Evolutionary conservation across 2,329 filamentous ascomycete species (phyloP), one percentile per base, ranked within the genome.

Genomic region (Cladophialophora carrionii): DNA sequence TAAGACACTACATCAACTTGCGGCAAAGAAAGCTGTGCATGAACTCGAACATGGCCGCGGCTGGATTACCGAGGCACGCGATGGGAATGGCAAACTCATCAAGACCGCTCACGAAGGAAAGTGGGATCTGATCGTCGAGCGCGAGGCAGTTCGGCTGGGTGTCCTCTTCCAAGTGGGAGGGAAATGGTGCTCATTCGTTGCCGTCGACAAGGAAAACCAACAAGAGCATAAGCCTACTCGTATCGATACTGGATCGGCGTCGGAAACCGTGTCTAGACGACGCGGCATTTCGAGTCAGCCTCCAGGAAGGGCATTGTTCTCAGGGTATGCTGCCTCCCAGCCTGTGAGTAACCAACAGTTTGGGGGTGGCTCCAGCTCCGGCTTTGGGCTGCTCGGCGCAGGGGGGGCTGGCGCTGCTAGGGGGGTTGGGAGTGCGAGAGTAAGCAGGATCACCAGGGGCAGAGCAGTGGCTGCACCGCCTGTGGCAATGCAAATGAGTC

Each of bases 101-200:
- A 82, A 81, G 46, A 76, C 84, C 4, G 76, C 78, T 55, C 78
- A 83, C 49, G 74, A 79, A 3, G 80, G 80, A 17, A 81, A 80
- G 3, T 88, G 88, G 72, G 75, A 81, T 12, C 83, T 86, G 54
- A 81, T 91, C 72, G 83, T 87, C 0, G 83, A 89, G 73, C 82
- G 83, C 1, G 89, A 92, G 72, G 88, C 84, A 8, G 87, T 91
- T 0, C 79, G 84, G 0, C 78, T 92, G 0, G 89, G 89, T 0
- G 81, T 87, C 12, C 79, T 82, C 63, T 90, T 86, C 71, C 88
- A 90, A 71, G 84, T 92, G 8, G 85, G 82, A 2, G 85, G 88
- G 1, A 89, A 88, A 72, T 90, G 86, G 84, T 90, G 86, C 71
- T 90, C 88, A 0, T 92, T 92, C 68, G 85, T 92, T 2, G 90